Conservation (phyloP, 2,329 filamentous ascomycete genomes). For the Colletotrichum karsti region DNA sequence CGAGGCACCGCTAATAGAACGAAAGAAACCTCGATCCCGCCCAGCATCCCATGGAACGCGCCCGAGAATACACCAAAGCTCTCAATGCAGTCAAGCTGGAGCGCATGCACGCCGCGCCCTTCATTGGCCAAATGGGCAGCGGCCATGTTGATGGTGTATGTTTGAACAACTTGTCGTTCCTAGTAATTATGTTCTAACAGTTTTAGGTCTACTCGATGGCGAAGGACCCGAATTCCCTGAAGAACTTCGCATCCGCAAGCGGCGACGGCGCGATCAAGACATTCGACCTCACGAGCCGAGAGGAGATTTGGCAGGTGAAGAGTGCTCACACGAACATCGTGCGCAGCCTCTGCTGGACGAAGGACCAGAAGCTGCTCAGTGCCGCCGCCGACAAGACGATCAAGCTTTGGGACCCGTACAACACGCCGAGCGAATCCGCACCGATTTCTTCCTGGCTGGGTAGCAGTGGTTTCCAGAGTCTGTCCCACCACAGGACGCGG, state of each 20-base stretch:
- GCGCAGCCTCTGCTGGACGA: constrained; percentile 90
- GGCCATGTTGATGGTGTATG: constrained; percentile 89
- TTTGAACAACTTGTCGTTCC: constrained; percentile 37
- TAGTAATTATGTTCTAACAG: neutral
- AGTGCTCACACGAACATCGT: constrained; percentile 94
- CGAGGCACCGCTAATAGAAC: neutral
- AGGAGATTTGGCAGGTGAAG: constrained; percentile 76
- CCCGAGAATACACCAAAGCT: constrained; percentile 74
- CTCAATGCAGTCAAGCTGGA: constrained; percentile 88
- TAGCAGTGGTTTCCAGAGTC: constrained; percentile 72
- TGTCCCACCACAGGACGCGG: constrained; percentile 83
- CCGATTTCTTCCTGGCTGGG: constrained; percentile 79
- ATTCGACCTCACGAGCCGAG: constrained; percentile 64
- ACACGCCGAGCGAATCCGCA: constrained; percentile 71
- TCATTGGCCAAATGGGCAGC: constrained; percentile 84
- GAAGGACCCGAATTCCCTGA: constrained; percentile 79
- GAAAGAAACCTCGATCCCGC: constrained; percentile 80
- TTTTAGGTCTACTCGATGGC: constrained; percentile 73
- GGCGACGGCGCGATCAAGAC: constrained; percentile 91
- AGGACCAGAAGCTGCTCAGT: constrained; percentile 83
- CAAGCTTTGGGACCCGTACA: constrained; percentile 92
- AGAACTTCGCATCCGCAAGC: constrained; percentile 82
- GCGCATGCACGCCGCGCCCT: constrained; percentile 82
- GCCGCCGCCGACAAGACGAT: constrained; percentile 88
- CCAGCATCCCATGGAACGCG: constrained; percentile 89